Base-by-base conservation (phyloP, 1,284 basidiomycete genomes). In the Apiotrichum porosum region DNA sequence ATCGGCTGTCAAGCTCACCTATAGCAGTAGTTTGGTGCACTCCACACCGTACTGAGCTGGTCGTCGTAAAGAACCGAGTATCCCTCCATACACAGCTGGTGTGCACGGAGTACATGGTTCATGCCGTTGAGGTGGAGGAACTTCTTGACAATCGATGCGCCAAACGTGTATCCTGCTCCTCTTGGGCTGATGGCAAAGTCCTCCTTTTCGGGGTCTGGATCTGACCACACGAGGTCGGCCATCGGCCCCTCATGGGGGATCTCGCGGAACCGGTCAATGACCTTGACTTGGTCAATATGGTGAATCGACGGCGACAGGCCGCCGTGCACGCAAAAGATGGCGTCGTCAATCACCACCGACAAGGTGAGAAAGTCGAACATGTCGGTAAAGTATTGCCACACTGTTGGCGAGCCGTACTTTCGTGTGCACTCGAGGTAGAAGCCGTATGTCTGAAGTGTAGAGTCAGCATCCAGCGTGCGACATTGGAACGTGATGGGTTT, bases 191-290 rank as follows among this genome's bases (percentile, higher is more conserved):
- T 97, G 34, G 94, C 94, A 71, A 97, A 98, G 66, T 98, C 95
- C 71, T 97, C 94, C 72, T 97, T 97, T 72, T 97, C 94, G 37
- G 91, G 85, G 76, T 99, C 95, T 26, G 95, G 95, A 79, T 99
- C 95, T 37, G 92, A 97, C 95, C 95, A 99, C 3, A 99, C 95
- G 21, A 99, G 80, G 78, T 99, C 95, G n/a, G 94, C 94, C 92
- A 99, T 98, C 5, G 95, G 94, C 2, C 95, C 95, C 75, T 99
- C 95, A 66, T 98, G 95, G 35, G 95, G 95, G 53, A 99, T 97
- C 78, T 99, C 95, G 80, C 94, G 81, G 78, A 98, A 98, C 42
- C 95, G 85, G 77, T 98, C 95, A 42, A 98, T 90, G 41, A 98
- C 89, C 74, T 97, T 98, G 72, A 99, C 94, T 75, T 99, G 95